phyloP scores from a whole-genome alignment of 2,329 filamentous ascomycete genomes.

The Allantophomopsis cytisporea region DNA sequence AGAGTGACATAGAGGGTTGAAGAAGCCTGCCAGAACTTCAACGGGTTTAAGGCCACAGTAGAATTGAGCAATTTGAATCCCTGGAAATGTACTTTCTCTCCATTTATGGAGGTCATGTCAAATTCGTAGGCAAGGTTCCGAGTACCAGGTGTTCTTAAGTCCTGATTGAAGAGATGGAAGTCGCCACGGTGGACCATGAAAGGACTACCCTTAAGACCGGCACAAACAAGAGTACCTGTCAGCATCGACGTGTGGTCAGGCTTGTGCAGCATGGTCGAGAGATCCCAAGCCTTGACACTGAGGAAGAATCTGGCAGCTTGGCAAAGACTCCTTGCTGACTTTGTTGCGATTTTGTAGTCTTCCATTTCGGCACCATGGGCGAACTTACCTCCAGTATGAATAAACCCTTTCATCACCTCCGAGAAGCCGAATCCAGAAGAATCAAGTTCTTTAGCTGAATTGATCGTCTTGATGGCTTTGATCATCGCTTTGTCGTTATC shows the following conservation, averaged over 20 bases:
- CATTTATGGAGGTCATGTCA: constrained; percentile 40
- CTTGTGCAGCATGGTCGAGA: constrained; percentile 27
- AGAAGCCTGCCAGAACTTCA: constrained; percentile 46
- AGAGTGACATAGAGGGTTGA: constrained; percentile 49
- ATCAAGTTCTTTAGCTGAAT: constrained; percentile 14
- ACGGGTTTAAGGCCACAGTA: constrained; percentile 38
- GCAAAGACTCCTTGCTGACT: constrained; percentile 35
- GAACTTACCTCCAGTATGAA: constrained; percentile 29
- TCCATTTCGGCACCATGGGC: constrained; percentile 29
- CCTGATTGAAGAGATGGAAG: constrained; percentile 41
- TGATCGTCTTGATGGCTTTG: constrained; percentile 25
- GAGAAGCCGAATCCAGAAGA: constrained; percentile 43
- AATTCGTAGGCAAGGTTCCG: constrained; percentile 48
- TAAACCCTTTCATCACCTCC: constrained; percentile 50
- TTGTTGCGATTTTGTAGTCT: constrained; percentile 38
- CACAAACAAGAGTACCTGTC: constrained; percentile 45
- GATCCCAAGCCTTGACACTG: constrained; percentile 41
- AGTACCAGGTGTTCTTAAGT: constrained; percentile 39
- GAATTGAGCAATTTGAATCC: constrained; percentile 51
- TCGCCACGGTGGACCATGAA: constrained; percentile 45
- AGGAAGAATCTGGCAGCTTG: constrained; percentile 45
- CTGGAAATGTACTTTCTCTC: constrained; percentile 39
- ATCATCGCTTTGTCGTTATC: constrained; percentile 23
- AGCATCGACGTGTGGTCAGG: constrained; percentile 36
- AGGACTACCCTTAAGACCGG: constrained; percentile 38